Base-by-base conservation (phyloP, 176 grass and related monocot genomes). In the Urochloa ruziziensis region DNA sequence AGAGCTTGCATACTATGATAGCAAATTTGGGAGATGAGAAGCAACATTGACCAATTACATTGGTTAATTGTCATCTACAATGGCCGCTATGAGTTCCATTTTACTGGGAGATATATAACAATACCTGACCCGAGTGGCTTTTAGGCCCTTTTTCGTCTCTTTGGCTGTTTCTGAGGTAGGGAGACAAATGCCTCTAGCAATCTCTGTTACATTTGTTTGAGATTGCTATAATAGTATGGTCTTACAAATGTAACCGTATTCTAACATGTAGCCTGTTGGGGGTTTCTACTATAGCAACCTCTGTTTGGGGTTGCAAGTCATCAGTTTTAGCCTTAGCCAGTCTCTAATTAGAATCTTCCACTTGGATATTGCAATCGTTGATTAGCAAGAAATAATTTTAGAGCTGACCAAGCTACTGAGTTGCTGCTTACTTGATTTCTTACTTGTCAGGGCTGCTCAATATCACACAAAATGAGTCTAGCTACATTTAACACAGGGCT, bases 11-110 rank as follows among this genome's bases (percentile, higher is more conserved):
- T 67, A 42, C 47, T 67, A 23, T 34, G 23, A 46, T 67, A 40
- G 21, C 35, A 83, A 63, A 33, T 14, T 65, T 36, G 82, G 53
- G 21, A 82, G 62, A 70, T 44, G 78, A 78, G 19, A 73, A 78
- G 63, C 54, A 49, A 30, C 40, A 13, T 10, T 56, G 39, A 60
- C 47, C 64, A 4, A 39, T 46, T 46, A 13, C 19, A 48, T n/a
- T 49, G 33, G 34, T 19, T 42, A 67, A 43, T 82, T 43, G 2
- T 25, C 6, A 8, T 46, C 28, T 68, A 57, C 27, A 75, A 82
- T 43, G 42, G 29, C 40, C 42, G 48, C 11, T 44, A 46, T 23
- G 30, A 70, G 40, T 51, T 80, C 18, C n/a, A 21, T 56, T 37
- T 15, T 73, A 46, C 23, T 57, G 27, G 68, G 34, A 57, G 7